Conservation (phyloP, 225 moss, liverwort and hornwort genomes). For the Marchantia paleacea region DNA sequence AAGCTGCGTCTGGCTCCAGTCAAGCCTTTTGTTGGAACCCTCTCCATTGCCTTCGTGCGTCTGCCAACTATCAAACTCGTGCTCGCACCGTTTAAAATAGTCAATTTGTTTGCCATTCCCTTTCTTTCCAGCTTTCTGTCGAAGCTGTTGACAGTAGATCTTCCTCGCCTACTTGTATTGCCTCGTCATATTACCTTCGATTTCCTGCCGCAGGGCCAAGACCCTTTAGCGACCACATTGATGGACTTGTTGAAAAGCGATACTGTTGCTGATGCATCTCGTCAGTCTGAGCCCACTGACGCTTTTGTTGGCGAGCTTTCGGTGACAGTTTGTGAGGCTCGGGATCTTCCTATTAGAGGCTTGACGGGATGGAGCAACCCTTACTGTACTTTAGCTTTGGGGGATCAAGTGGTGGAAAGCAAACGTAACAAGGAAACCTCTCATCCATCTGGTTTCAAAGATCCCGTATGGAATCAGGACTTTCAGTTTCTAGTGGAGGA, state of each 20-base stretch:
- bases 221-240: conserved; percentile 76
- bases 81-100: conserved; percentile 81
- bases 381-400: conserved; percentile 77
- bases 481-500: conserved; percentile 85
- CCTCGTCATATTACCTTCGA: conserved; percentile 98
- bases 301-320: conserved; percentile 91
- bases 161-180: conserved; percentile 83
- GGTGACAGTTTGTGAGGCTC: conserved; percentile 88
- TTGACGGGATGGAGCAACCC: conserved; percentile 96
- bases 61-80: conserved; percentile 90
- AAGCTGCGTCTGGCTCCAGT: conserved; percentile 89
- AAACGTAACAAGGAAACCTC: conserved; percentile 95
- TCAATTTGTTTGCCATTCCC: conserved; percentile 92
- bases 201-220: conserved; percentile 86
- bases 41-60: conserved; percentile 83
- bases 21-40: conserved; percentile 87
- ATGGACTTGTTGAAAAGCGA: conserved; percentile 80
- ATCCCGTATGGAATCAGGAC: conserved; percentile 97
- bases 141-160: conserved; percentile 84
- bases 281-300: conserved; percentile 80
- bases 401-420: conserved; percentile 88
- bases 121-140: conserved; percentile 85
- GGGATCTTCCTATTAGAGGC: conserved; percentile 68
- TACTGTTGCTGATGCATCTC: conserved; percentile 58
- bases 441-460: conserved; percentile 81